Conservation (phyloP, 2,329 filamentous ascomycete species). For the Teratosphaeria gauchensis region DNA sequence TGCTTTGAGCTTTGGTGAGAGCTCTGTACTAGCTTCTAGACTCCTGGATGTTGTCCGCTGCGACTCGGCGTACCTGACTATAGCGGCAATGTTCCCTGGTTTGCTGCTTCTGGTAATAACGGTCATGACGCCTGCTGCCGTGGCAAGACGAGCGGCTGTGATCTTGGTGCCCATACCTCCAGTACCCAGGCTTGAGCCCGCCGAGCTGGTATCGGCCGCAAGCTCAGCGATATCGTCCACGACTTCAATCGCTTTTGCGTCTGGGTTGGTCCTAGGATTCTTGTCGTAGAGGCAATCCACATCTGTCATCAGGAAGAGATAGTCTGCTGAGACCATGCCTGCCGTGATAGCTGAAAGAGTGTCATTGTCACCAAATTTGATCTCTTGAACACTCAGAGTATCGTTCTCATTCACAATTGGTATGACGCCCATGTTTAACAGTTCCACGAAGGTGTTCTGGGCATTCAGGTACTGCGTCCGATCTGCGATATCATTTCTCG, state of each 20-base stretch:
- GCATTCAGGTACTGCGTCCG: conserved; percentile 92
- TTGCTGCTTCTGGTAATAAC: conserved; percentile 91
- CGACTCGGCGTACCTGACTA: conserved; percentile 70
- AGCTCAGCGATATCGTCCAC: conserved; percentile 80
- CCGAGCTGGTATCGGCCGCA: conserved; percentile 80
- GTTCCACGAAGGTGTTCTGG: conserved; percentile 84
- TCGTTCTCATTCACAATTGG: conserved; percentile 99
- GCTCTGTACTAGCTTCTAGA: conserved; percentile 17
- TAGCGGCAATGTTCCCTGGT: conserved; percentile 81
- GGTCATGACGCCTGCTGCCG: conserved; percentile 88
- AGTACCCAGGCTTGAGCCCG: conserved; percentile 80
- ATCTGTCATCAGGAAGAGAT: conserved; percentile 97
- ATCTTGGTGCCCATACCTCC: conserved; percentile 98
- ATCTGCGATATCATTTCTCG: conserved; percentile 93
- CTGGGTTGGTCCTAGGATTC: conserved; percentile 76
- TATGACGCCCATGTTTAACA: conserved; percentile 90
- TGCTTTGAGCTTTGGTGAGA: conserved; percentile 8
- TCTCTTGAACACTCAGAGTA: conserved; percentile 91
- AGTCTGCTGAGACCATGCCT: conserved; percentile 93
- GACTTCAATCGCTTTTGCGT: conserved; percentile 82
- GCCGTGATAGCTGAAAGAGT: conserved; percentile 93
- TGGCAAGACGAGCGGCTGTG: conserved; percentile 81
- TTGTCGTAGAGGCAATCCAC: conserved; percentile 96
- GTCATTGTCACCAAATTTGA: conserved; percentile 99
- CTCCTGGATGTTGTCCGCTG: conserved; percentile 34